Percentiles rank a stretch among this genome's conserved stretches.
Conservation (phyloP, 495 filamentous ascomycete species). For the Penicillium daleae region DNA sequence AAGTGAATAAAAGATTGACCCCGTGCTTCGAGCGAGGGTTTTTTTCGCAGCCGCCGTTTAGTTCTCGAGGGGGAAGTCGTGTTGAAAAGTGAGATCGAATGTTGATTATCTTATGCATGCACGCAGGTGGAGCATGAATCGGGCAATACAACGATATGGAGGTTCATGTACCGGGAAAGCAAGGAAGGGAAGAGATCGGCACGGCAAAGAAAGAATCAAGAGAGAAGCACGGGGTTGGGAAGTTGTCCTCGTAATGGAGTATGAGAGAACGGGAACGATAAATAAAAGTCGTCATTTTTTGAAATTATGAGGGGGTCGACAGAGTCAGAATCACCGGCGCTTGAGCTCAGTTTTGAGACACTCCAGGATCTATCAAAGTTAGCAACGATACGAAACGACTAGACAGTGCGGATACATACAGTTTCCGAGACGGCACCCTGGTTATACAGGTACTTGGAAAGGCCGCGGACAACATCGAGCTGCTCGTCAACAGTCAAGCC, state of each 20-base stretch:
- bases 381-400: constrained; percentile 10
- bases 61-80: constrained; percentile 10
- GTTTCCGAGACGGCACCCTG: constrained; percentile 71
- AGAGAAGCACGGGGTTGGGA: constrained; percentile 18
- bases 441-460: constrained; percentile 85
- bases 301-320: constrained; percentile 10
- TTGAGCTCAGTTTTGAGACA: constrained; percentile 48
- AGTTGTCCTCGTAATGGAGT: constrained; percentile 11
- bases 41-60: background rate
- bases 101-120: constrained; percentile 23
- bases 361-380: constrained; percentile 43
- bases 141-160: constrained; percentile 7
- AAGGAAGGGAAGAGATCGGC: constrained; percentile 14
- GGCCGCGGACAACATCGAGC: constrained; percentile 79
- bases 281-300: constrained; percentile 33
- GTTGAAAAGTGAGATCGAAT: constrained; percentile 24
- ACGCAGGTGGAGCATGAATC: constrained; percentile 14
- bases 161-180: constrained; percentile 13
- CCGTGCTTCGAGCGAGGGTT: constrained; percentile 14
- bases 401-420: constrained; percentile 45
- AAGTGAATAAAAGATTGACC: constrained; percentile 23
- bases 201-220: constrained; percentile 7
- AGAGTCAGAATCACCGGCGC: constrained; percentile 34
- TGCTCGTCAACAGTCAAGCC: constrained; percentile 84
- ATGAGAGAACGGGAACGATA: constrained; percentile 19